Percentiles rank a stretch among this genome's conserved stretches.
Evolutionary conservation across 805 yeast species (phyloP).

Genomic region (Wickerhamomyces chaumierensis): DNA sequence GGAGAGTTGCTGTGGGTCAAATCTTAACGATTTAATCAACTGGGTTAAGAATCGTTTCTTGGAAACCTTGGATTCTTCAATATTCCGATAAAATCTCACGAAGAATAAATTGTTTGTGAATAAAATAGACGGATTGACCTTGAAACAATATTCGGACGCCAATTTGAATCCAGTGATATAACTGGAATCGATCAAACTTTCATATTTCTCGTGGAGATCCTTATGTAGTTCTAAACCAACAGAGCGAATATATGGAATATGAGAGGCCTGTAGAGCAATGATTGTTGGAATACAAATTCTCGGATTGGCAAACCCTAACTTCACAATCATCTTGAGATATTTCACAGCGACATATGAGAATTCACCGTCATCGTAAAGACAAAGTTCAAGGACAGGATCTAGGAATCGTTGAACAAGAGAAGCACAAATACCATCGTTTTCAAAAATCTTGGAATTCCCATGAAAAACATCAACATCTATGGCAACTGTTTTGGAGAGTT

Average conservation of each 20-base stretch:
- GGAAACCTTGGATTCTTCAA: constrained; percentile 28
- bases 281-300: constrained; percentile 56
- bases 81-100: constrained; percentile 28
- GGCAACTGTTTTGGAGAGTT: constrained; percentile 18
- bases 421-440: constrained; percentile 64
- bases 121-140: constrained; percentile 16
- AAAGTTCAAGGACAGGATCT: constrained; percentile 33
- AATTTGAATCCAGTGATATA: constrained; percentile 50
- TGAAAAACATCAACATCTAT: constrained; percentile 40
- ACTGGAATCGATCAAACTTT: constrained; percentile 56
- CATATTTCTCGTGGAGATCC: constrained; percentile 53
- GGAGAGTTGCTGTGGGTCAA: constrained; percentile 18
- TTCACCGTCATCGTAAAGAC: constrained; percentile 34
- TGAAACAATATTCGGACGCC: constrained; percentile 36
- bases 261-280: constrained; percentile 56
- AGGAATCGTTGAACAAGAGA: constrained; percentile 59
- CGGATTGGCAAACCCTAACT: constrained; percentile 68
- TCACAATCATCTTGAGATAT: constrained; percentile 43
- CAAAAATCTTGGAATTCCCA: constrained; percentile 37
- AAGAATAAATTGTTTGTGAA: constrained; percentile 24
- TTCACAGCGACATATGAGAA: constrained; percentile 40
- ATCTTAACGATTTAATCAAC: constrained; percentile 21
- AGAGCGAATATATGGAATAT: constrained; percentile 27
- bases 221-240: constrained; percentile 43
- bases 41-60: constrained; percentile 29